Base-by-base conservation (phyloP, 164 flowering plant species). In the Aristolochia contorta region DNA sequence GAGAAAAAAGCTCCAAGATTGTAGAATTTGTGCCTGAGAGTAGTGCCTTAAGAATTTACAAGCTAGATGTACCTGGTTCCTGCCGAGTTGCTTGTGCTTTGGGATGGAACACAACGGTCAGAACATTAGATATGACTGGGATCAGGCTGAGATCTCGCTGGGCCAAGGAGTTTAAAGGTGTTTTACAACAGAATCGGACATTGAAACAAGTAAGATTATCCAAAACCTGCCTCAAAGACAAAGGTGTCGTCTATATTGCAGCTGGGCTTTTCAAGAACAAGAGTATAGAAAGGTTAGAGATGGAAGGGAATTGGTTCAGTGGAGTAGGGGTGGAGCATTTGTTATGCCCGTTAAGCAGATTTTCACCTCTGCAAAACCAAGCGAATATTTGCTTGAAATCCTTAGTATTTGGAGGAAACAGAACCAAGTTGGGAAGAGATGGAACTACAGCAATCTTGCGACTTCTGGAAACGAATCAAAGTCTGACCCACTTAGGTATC, bases 181-280 rank as follows among this genome's bases (percentile, higher is more conserved):
- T 81, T 59, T 62, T 90, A 63, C 94, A 93, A 60, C 96, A 90
- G 73, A 93, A 90, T 58, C 72, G 67, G 19, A 75, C 57, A 59
- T 78, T 93, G 19, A 84, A 75, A 74, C 89, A 87, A 71, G 85
- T 86, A 4, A 84, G 67, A 52, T 67, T 93, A 63, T 87, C 98
- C 4, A 85, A 77, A 62, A 82, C 90, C 18, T 72, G 79, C 57
- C 74, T 93, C 12, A 90, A 88, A 71, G 79, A 93, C 72, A 90
- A 93, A 64, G 97, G 81, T 27, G 78, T 82, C 22, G 83, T 93
- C 6, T 90, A 93, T 72, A 75, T 93, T 27, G 91, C 95, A 58
- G 94, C 97, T 6, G 97, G 94, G 58, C 83, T 93, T 3, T 90
- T 90, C 77, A 88, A 80, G 76, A 90, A 93, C 71, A 66, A 66